Percentiles rank a stretch among this genome's conserved stretches.
Evolutionary conservation across 305 asterid species (phyloP).

Genomic region (Solanum hybrid): DNA sequence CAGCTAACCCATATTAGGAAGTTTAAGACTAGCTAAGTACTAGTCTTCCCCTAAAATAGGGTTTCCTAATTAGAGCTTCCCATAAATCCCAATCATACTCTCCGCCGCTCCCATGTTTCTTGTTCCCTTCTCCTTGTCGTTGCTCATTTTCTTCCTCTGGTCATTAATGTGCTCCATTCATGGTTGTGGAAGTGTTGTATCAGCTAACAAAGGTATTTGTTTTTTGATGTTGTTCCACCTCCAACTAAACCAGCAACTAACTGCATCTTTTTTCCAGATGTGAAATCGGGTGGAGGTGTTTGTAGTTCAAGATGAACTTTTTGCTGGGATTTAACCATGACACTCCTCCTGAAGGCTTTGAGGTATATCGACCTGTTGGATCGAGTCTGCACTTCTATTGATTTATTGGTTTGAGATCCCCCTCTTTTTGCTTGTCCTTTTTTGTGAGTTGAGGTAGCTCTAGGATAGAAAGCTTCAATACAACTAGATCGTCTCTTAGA

Average conservation of each 20-base stretch:
- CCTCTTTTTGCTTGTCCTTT: too few relatives aligned
- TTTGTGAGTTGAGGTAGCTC: too few relatives aligned
- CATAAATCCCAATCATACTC: too few relatives aligned
- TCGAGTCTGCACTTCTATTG: background rate
- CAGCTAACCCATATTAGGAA: too few relatives aligned
- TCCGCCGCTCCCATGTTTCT: background rate
- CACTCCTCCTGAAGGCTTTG: background rate
- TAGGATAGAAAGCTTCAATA: too few relatives aligned
- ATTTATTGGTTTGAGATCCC: too few relatives aligned
- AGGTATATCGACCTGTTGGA: background rate
- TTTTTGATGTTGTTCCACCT: background rate
- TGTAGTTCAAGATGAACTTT: background rate
- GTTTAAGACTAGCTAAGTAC: too few relatives aligned
- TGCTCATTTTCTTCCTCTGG: background rate
- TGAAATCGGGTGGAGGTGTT: background rate
- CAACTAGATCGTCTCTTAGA: too few relatives aligned
- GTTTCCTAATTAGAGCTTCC: background rate
- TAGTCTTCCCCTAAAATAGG: background rate
- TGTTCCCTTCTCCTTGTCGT: too few relatives aligned
- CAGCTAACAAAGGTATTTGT: background rate
- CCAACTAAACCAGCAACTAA: too few relatives aligned
- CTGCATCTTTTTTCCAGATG: too few relatives aligned
- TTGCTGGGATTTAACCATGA: background rate
- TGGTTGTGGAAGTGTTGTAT: background rate
- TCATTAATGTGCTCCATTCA: background rate